Evolutionary conservation across 2,329 filamentous ascomycete species (phyloP).

Genomic region (Cladorrhinum sp.): DNA sequence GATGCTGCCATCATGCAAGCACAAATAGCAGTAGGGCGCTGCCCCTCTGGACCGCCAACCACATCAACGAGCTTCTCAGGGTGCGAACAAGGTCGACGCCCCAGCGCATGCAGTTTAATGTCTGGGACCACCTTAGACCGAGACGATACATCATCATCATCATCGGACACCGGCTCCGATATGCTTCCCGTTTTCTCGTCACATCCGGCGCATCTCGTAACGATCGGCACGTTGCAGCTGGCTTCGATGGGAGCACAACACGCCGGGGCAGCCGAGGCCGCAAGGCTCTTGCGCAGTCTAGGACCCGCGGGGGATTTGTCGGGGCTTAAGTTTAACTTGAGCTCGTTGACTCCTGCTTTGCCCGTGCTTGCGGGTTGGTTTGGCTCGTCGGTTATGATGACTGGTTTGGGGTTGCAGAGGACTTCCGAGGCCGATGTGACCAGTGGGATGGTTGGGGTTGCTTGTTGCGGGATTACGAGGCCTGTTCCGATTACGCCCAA

Average conservation of each 20-base stretch:
- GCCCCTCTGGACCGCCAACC: constrained; percentile 10
- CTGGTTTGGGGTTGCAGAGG: constrained; percentile 6
- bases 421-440: not conserved
- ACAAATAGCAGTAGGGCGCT: not conserved
- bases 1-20: constrained; percentile 1
- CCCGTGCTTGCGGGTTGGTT: constrained; percentile 8
- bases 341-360: constrained; percentile 3
- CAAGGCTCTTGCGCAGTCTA: constrained; percentile 13
- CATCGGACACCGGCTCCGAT: constrained; percentile 8
- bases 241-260: constrained; percentile 23
- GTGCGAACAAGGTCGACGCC: not conserved
- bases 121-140: constrained; percentile 9
- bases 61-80: constrained; percentile 1
- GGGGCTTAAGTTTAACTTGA: constrained; percentile 1
- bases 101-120: constrained; percentile 10
- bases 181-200: constrained; percentile 19
- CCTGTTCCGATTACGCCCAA: not conserved
- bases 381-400: constrained; percentile 1
- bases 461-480: not conserved
- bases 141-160: constrained; percentile 1
- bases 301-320: constrained; percentile 2
- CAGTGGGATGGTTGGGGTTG: not conserved
- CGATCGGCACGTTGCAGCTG: constrained; percentile 23
- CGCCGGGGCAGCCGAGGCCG: constrained; percentile 17
- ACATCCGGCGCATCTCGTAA: constrained; percentile 21